Evolutionary conservation across 805 yeast genomes (phyloP), one percentile per base, ranked within the genome.

Genomic region (Saturnispora saitoi): DNA sequence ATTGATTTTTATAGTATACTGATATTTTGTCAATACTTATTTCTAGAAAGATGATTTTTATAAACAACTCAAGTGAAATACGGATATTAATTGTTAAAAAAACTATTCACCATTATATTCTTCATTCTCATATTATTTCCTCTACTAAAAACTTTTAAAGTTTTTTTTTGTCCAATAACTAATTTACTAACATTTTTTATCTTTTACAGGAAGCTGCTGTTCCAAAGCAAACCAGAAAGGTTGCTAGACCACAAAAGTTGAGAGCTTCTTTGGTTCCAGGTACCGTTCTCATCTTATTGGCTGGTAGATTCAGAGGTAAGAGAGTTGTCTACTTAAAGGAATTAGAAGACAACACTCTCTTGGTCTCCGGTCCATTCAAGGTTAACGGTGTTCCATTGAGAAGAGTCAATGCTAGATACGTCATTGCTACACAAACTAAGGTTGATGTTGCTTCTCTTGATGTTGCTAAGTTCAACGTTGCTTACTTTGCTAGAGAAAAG

Each of bases 231-330:
- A 70, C 88, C 70, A 86, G 95, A 83, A 87, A 89, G 84, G 70
- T 90, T 65, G 77, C 78, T 66, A 87, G 89, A 71, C 95, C 97
- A 69, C 93, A 88, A 76, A 86, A 86, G 76, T 81, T 93, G 74
- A 89, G 98, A 76, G 80, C 95, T 67, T 85, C 96, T 57, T 79
- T 91, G 68, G 95, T 86, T 62, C 97, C 97, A 75, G 99, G 99
- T 73, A 86, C 97, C 69, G 97, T 91, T 63, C 80, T 93, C 71
- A 91, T 91, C 74, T 77, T 91, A 72, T 82, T 91, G 71, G 97
- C 98, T 67, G 99, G 99, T 72, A 88, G 96, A 77, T 91, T 89
- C 95, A 87, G 99, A 77, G 99, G 99, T 74, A 93, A 91, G 87
- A 90, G 98, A 79, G 99, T 93, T 66, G 98, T 91, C 60, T 86